phyloP scores from a whole-genome alignment of 192 early-diverging fungal genomes.

The Oehlia diaphana region DNA sequence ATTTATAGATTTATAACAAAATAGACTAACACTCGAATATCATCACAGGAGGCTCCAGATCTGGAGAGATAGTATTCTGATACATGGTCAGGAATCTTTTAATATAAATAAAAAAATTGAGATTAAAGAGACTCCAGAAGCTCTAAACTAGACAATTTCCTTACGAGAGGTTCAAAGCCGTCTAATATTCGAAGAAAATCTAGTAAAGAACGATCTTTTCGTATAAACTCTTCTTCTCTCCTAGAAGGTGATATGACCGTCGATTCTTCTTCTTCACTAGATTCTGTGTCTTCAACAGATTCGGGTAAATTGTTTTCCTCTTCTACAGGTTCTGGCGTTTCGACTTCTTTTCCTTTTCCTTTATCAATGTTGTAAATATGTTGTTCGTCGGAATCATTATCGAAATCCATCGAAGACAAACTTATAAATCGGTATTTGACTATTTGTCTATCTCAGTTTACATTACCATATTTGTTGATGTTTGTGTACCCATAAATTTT shows the following conservation, averaged over 20 bases:
- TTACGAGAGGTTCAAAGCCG: conserved; percentile 79
- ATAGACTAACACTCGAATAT: conserved; percentile 68
- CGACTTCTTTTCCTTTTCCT: conserved; percentile 13
- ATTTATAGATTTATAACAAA: neutral
- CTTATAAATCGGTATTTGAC: neutral
- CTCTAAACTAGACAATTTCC: neutral
- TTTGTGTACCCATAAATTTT: neutral
- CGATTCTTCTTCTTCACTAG: neutral
- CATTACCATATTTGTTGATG: neutral
- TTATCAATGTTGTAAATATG: neutral
- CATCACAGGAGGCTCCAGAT: conserved; percentile 79
- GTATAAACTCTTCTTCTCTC: conserved; percentile 54
- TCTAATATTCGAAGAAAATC: conserved; percentile 90
- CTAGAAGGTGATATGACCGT: neutral
- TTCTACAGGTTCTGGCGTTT: neutral
- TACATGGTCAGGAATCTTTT: conserved; percentile 87
- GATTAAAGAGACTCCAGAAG: neutral
- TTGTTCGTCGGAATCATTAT: neutral
- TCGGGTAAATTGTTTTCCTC: neutral
- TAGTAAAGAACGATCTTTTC: conserved; percentile 72
- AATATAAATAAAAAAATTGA: neutral
- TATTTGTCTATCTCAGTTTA: neutral
- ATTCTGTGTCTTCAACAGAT: neutral
- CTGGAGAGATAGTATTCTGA: conserved; percentile 87
- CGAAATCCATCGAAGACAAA: conserved; percentile 1